A percentile compares a stretch with the other conserved stretches of the same genome.
phyloP scores from a whole-genome alignment of 192 early-diverging fungal species.

The Piromyces finnis region DNA sequence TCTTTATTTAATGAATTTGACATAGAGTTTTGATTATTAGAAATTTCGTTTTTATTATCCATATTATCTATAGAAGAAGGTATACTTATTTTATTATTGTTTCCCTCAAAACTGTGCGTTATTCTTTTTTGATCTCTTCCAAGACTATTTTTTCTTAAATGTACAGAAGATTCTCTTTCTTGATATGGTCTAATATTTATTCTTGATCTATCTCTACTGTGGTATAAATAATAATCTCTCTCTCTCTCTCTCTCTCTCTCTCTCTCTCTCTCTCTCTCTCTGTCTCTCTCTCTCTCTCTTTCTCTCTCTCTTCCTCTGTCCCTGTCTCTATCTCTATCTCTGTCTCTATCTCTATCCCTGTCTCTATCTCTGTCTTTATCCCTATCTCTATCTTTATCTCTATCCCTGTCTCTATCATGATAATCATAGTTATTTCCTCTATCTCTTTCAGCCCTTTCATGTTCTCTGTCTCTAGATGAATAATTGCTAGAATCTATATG shows the following conservation, averaged over 20 bases:
- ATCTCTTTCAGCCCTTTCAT: not conserved
- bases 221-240: not conserved
- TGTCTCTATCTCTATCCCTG: too few species aligned
- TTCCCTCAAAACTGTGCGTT: not conserved
- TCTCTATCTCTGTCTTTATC: too few species aligned
- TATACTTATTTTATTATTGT: not conserved
- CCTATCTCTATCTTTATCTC: too few species aligned
- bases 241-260: too few species aligned
- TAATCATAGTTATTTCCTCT: not conserved
- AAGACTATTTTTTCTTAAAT: not conserved
- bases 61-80: not conserved
- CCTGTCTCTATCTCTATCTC: too few species aligned
- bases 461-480: not conserved
- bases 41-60: not conserved
- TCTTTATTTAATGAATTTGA: too few species aligned
- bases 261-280: too few species aligned
- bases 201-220: not conserved
- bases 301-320: too few species aligned
- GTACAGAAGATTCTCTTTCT: not conserved
- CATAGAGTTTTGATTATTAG: not conserved
- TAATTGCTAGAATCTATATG: not conserved
- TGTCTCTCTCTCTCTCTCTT: too few species aligned
- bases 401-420: not conserved
- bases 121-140: not conserved
- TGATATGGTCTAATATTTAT: not conserved